Evolutionary conservation across 148 eudicot genomes (phyloP).

Genomic region (Dysphania ambrosioides): DNA sequence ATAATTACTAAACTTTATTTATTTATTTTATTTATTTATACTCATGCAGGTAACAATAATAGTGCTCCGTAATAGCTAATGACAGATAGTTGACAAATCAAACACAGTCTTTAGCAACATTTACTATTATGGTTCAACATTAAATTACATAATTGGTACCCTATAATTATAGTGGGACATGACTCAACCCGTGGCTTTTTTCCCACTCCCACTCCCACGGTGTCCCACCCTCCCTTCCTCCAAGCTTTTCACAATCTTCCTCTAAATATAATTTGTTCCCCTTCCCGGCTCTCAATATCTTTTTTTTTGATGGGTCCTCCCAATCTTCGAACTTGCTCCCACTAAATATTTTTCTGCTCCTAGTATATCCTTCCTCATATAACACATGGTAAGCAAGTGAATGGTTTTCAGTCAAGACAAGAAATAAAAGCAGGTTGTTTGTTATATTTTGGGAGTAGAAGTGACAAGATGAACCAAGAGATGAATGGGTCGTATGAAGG

Average conservation of each 20-base stretch:
- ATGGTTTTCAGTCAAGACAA: too few relatives aligned
- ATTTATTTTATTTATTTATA: not conserved
- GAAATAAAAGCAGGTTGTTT: too few relatives aligned
- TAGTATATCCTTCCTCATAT: not conserved
- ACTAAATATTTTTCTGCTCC: not conserved
- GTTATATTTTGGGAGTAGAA: not conserved
- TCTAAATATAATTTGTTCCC: not conserved
- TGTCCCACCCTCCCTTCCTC: too few relatives aligned
- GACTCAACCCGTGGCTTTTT: constrained; percentile 17
- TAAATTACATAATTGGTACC: constrained; percentile 12
- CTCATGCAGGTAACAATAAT: not conserved
- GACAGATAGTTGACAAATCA: not conserved
- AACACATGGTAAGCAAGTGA: too few relatives aligned
- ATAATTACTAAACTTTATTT: constrained; percentile 7
- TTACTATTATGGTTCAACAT: constrained; percentile 10
- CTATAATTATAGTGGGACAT: constrained; percentile 18
- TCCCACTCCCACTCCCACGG: not conserved
- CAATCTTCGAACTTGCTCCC: constrained; percentile 5
- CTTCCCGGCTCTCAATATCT: not conserved
- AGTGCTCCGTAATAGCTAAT: not conserved
- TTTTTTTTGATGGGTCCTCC: not conserved
- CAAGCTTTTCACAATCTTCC: not conserved
- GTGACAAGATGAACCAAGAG: constrained; percentile 33
- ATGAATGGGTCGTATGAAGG: constrained; percentile 37
- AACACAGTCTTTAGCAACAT: not conserved